Evolutionary conservation across 345 rosid species (phyloP).

Genomic region (Toxicodendron radicans): DNA sequence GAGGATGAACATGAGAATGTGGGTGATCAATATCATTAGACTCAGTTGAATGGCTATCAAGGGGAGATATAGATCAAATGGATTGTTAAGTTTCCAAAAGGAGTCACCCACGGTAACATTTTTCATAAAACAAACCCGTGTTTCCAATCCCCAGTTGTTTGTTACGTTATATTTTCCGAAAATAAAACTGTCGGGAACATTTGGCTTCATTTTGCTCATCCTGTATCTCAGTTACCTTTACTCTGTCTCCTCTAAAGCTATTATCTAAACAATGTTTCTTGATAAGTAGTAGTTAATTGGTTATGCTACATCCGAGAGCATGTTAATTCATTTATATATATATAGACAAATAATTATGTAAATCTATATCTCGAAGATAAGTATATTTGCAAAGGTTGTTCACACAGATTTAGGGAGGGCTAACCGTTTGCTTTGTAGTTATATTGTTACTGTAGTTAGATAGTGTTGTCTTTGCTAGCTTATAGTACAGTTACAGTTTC

Average conservation of each 20-base stretch:
- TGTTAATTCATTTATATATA: no score
- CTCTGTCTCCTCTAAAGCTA: no score
- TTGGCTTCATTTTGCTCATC: neutral
- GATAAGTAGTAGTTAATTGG: no score
- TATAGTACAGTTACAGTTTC: no score
- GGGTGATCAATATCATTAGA: constrained; percentile 12
- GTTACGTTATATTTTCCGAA: neutral
- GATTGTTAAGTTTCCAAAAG: constrained; percentile 25
- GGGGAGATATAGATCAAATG: constrained; percentile 28
- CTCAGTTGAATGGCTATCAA: constrained; percentile 23
- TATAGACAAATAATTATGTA: no score
- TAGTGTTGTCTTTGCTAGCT: no score
- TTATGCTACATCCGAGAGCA: no score
- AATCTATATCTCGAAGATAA: no score
- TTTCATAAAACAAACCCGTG: constrained; percentile 10
- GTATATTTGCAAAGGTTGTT: neutral
- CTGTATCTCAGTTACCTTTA: no score
- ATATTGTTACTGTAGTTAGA: neutral
- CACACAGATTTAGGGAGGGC: neutral
- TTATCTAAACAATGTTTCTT: no score
- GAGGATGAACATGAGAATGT: constrained; percentile 24
- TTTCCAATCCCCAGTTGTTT: neutral
- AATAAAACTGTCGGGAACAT: neutral
- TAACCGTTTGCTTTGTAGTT: neutral
- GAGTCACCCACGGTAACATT: constrained; percentile 13